phyloP scores from a whole-genome alignment of 768 basidiomycete species.

The Boletellus ananas region DNA sequence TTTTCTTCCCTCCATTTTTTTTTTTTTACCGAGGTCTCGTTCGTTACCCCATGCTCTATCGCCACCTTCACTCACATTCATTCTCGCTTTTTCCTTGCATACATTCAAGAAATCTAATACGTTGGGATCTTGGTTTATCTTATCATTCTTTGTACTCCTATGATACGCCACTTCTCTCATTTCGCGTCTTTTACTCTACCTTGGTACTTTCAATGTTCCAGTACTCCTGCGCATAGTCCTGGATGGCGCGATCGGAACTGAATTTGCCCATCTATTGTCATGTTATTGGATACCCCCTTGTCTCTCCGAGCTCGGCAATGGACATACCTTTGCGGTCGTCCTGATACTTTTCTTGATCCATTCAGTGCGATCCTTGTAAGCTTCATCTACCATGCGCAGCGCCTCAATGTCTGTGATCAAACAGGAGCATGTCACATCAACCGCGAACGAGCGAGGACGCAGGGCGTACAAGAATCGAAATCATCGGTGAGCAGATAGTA shows the following conservation, averaged over 20 bases:
- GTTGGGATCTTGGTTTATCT: constrained; percentile 8
- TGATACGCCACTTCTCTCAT: constrained; percentile 8
- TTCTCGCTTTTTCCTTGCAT: background rate
- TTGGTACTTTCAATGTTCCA: constrained; percentile 66
- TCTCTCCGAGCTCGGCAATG: constrained; percentile 44
- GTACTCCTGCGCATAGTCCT: constrained; percentile 86
- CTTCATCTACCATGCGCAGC: constrained; percentile 81
- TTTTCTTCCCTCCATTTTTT: background rate
- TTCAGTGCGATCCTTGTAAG: constrained; percentile 75
- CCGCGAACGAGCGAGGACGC: background rate
- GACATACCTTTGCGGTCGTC: constrained; percentile 69
- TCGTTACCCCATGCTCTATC: constrained; percentile 1
- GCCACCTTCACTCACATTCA: constrained; percentile 2
- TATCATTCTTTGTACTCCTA: constrained; percentile 4
- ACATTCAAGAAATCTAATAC: constrained; percentile 11
- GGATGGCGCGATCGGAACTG: constrained; percentile 90
- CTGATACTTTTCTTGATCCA: constrained; percentile 92
- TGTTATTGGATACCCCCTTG: constrained; percentile 29
- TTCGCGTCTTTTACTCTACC: constrained; percentile 20
- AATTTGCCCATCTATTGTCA: constrained; percentile 85
- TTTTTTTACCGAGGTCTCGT: background rate
- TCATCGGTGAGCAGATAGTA: constrained; percentile 87
- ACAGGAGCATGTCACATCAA: background rate
- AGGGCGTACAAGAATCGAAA: constrained; percentile 79
- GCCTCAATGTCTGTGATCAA: constrained; percentile 66